Base-by-base conservation (phyloP, 2,329 filamentous ascomycete species). In the Fusarium subtropicale region DNA sequence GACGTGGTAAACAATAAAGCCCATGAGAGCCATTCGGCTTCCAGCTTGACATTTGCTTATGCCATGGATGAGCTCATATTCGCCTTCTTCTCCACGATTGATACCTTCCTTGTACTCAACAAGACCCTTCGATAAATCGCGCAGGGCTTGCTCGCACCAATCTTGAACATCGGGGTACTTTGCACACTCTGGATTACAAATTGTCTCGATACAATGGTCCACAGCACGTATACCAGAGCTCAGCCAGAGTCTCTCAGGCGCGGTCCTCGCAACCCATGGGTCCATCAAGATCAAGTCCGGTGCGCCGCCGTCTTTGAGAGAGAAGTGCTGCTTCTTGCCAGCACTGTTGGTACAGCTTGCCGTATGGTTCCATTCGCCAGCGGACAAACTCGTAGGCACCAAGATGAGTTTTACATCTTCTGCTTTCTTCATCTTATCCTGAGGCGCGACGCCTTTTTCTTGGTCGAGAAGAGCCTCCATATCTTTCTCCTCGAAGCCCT, bases 1-100 rank as follows among this genome's bases (percentile, higher is more conserved):
- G 1, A 65, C 31, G 16, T 39, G 36, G 13, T 65, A 65, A 2
- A 65, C 33, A 1, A 65, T 65, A 3, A 60, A 65, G 0, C 60
- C 62, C 60, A 65, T 65, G 13, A 65, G 62, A 1, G 62, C 62
- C 60, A 65, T 65, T 10, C 60, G 62, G 45, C 60, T 65, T 31
- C 62, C 62, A 0, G 60, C 60, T 15, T 65, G 62, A 22, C 62
- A 65, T 15, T 65, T 65, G 9, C 60, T 65, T 3, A 60, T 46
- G 0, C 62, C 60, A 0, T 54, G 54, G 0, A 65, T 3, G 2
- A 65, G 54, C 7, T 65, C 60, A 0, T 45, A 36, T 7, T 65
- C 8, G 1, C 55, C 31, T 5, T 46, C 44, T 22, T 51, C 12
- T 22, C 45, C 60, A 1, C 44, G 38, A 0, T 16, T 39, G 5